A percentile compares a stretch with the other conserved stretches of the same genome.
phyloP scores from a whole-genome alignment of 2,329 filamentous ascomycete species.

The Dendryphion nanum region DNA sequence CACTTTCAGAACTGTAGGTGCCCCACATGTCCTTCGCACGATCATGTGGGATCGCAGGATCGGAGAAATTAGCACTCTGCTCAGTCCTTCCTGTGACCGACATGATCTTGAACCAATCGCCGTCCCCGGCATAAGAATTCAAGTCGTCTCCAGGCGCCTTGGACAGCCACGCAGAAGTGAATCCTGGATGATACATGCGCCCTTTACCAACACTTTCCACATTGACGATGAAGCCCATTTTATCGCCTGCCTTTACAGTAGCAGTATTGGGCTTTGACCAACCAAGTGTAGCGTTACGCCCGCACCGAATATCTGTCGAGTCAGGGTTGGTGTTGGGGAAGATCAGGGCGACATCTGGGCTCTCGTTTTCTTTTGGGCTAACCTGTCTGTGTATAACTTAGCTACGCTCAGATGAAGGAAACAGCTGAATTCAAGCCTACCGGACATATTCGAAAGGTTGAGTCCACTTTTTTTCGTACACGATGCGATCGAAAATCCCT shows the following conservation, averaged over 20 bases:
- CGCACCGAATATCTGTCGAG: constrained; percentile 9
- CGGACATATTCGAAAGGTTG: constrained; percentile 9
- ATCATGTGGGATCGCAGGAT: not conserved
- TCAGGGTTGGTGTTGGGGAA: constrained; percentile 6
- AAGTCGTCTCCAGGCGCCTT: not conserved
- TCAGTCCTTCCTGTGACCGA: not conserved
- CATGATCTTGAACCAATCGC: constrained; percentile 3
- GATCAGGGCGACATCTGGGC: constrained; percentile 2
- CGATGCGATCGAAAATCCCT: constrained; percentile 5
- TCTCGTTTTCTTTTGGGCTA: constrained; percentile 1
- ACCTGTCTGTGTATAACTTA: not conserved
- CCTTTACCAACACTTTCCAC: too few relatives aligned
- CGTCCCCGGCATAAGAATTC: constrained; percentile 3
- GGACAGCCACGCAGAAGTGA: constrained; percentile 3
- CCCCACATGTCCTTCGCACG: constrained; percentile 1
- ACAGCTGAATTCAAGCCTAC: not conserved
- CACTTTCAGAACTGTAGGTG: not conserved
- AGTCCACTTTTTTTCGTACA: constrained; percentile 6
- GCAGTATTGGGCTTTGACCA: constrained; percentile 8
- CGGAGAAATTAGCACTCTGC: not conserved
- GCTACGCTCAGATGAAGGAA: not conserved
- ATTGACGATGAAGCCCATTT: constrained; percentile 12
- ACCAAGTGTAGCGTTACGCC: constrained; percentile 8
- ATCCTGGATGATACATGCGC: constrained; percentile 4
- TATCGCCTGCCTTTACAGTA: constrained; percentile 6